phyloP scores from a whole-genome alignment of 2,329 filamentous ascomycete species.

The Xylaria sp. region DNA sequence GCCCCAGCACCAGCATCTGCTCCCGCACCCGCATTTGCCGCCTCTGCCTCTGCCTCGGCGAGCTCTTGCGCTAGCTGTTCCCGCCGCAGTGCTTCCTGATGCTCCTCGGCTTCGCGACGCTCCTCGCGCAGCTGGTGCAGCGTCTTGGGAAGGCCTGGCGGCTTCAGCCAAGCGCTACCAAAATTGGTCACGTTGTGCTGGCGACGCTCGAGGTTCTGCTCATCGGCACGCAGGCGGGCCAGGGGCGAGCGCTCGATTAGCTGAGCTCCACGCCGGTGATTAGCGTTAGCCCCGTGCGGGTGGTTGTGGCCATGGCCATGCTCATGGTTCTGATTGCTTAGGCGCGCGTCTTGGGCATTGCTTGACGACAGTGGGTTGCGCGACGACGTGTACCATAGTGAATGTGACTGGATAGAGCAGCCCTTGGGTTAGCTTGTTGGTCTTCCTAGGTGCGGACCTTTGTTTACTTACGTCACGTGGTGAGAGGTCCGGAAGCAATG shows the following conservation, averaged over 20 bases:
- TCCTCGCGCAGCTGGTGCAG: slow-evolving; percentile 92
- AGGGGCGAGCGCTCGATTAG: slow-evolving; percentile 70
- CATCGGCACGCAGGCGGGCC: slow-evolving; percentile 77
- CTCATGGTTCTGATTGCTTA: slow-evolving; percentile 39
- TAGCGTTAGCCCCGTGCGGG: slow-evolving; percentile 43
- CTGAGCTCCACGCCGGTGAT: slow-evolving; percentile 50
- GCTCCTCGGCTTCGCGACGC: slow-evolving; percentile 86
- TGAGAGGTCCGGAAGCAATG: slow-evolving; percentile 72
- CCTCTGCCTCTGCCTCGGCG: slow-evolving; percentile 70
- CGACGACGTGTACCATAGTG: slow-evolving; percentile 77
- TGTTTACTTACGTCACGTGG: slow-evolving; percentile 72
- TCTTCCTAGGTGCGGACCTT: slow-evolving; percentile 13
- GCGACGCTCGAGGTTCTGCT: slow-evolving; percentile 78
- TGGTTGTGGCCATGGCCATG: slow-evolving; percentile 40
- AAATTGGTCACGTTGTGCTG: slow-evolving; percentile 87
- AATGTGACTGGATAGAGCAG: slow-evolving; percentile 67
- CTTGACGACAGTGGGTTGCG: slow-evolving; percentile 58
- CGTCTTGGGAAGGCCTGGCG: slow-evolving; percentile 88
- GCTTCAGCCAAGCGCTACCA: slow-evolving; percentile 89
- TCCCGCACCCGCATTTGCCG: slow-evolving; percentile 34
- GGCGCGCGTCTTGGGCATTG: slow-evolving; percentile 51
- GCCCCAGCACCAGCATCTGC: slow-evolving; percentile 51
- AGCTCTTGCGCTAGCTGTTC: slow-evolving; percentile 80
- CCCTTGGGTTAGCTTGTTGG: slow-evolving; percentile 14
- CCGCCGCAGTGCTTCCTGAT: slow-evolving; percentile 76